Evolutionary conservation across 257 asterid species (phyloP).

Genomic region (Marsdenia floribunda): DNA sequence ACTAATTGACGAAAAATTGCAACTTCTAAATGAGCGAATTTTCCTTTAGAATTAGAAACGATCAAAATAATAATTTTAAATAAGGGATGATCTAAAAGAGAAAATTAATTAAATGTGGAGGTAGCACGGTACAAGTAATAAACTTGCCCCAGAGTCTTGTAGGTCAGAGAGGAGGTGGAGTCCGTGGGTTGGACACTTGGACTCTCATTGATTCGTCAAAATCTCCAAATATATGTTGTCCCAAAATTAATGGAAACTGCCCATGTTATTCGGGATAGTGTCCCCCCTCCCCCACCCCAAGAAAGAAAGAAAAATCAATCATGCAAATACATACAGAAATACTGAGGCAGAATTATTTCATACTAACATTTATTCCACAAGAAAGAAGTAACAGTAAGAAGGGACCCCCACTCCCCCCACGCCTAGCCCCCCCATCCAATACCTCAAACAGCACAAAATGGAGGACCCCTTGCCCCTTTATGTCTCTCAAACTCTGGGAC

Average conservation of each 20-base stretch:
- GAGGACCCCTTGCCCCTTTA: slow-evolving; percentile 11
- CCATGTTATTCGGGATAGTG: neutral
- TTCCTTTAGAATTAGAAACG: too few species aligned
- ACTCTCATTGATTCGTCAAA: neutral
- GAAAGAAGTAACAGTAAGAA: neutral
- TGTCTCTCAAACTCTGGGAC: slow-evolving; percentile 7
- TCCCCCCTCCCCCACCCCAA: neutral
- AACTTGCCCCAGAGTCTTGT: neutral
- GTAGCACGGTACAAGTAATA: neutral
- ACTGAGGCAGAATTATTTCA: neutral
- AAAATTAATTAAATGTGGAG: too few species aligned
- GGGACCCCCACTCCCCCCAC: neutral
- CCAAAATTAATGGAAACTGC: neutral
- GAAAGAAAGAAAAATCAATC: neutral
- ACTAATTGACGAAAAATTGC: too few species aligned
- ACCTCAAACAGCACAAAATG: neutral
- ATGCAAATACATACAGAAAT: too few species aligned
- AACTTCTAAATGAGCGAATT: too few species aligned
- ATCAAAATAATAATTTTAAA: too few species aligned
- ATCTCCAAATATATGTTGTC: neutral
- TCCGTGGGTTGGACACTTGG: too few species aligned
- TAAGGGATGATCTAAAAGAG: too few species aligned
- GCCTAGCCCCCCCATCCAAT: too few species aligned
- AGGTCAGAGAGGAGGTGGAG: neutral
- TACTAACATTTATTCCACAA: neutral